phyloP scores from a whole-genome alignment of 1,284 basidiomycete species.

The Athelia psychrophila region DNA sequence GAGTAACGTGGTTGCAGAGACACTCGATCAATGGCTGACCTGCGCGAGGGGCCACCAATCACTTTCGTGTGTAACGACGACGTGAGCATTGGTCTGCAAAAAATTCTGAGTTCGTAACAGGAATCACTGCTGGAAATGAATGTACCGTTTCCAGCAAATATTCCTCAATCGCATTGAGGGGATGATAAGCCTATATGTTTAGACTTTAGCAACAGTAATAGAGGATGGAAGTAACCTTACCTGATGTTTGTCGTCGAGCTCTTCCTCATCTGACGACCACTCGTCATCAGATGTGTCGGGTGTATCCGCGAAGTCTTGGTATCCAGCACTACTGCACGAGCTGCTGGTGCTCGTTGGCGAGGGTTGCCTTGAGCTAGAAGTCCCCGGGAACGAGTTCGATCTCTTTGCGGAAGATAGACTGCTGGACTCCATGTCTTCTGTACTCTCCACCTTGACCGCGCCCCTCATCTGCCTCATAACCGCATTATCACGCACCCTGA shows the following conservation, averaged over 20 bases:
- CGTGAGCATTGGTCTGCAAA: neutral
- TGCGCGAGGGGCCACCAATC: neutral
- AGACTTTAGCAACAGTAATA: neutral
- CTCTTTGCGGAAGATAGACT: neutral
- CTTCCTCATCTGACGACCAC: neutral
- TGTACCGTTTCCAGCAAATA: neutral
- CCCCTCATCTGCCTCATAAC: neutral
- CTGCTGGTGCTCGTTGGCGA: neutral
- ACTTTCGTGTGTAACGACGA: constrained; percentile 1
- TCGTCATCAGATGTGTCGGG: neutral
- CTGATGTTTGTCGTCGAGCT: neutral
- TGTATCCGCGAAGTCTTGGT: neutral
- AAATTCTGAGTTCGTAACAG: neutral
- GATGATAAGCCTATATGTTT: neutral
- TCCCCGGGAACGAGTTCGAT: neutral
- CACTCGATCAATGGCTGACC: neutral
- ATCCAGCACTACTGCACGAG: neutral
- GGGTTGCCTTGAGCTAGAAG: neutral
- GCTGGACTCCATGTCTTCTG: neutral
- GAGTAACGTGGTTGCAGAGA: too few relatives aligned
- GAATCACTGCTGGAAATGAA: too few relatives aligned
- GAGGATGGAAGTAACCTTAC: neutral
- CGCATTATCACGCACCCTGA: neutral
- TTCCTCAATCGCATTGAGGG: neutral
- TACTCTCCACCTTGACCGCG: neutral